These are phyloP conservation scores for Yarrowia yakushimensis DNA, from an alignment of 805 yeast genomes.

Conservation along the genomic window DNA sequence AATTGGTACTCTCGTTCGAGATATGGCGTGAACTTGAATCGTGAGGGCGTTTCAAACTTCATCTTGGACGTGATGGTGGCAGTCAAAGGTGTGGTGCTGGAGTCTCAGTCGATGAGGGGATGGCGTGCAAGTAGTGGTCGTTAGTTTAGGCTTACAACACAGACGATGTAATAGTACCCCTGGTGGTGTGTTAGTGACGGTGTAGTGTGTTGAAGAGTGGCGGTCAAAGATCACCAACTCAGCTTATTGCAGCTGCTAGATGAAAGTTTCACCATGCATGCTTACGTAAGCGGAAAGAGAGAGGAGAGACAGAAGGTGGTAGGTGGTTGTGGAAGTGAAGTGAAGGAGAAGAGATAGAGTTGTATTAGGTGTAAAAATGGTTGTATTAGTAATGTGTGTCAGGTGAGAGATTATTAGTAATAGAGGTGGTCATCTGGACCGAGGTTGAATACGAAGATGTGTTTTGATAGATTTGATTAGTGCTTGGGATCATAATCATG, in stretches of 20 bases:
- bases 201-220: not conserved
- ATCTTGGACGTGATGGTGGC: not conserved
- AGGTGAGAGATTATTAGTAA: too few relatives aligned
- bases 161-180: not conserved
- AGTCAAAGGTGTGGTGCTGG: too few relatives aligned
- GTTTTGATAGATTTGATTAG: too few relatives aligned
- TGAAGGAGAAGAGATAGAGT: too few relatives aligned
- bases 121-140: too few relatives aligned
- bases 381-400: too few relatives aligned
- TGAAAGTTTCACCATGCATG: slow-evolving; percentile 2
- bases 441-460: too few relatives aligned
- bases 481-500: too few relatives aligned
- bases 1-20: slow-evolving; percentile 74
- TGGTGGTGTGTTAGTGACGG: not conserved
- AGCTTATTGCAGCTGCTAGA: not conserved
- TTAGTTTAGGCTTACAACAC: not conserved
- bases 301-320: not conserved
- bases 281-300: not conserved
- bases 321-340: not conserved
- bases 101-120: too few relatives aligned
- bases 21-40: slow-evolving; percentile 64
- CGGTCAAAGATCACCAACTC: not conserved
- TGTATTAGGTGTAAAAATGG: too few relatives aligned
- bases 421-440: too few relatives aligned
- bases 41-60: slow-evolving; percentile 10